Evolutionary conservation across 331 rosid genomes (phyloP), one percentile per base, ranked within the genome.

Genomic region (Ulmus americana): DNA sequence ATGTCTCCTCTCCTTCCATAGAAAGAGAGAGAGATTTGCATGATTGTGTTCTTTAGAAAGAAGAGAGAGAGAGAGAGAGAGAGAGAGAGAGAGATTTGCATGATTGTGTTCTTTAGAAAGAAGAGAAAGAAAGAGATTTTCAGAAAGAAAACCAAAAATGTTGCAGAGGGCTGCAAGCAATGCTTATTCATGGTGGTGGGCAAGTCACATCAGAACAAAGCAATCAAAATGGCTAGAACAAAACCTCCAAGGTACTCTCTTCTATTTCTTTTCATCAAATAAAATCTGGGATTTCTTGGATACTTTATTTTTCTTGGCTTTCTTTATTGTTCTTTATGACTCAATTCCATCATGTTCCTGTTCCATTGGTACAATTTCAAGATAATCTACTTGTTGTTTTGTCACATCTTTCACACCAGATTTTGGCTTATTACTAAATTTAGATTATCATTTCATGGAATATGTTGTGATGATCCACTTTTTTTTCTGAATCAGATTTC

Each of bases 151-250:
- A 14, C 13, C 22, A 74, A 67, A 54, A 1, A 95, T 95, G 99
- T 78, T 95, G 84, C 99, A 95, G 78, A 85, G 99, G 83, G 99
- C 97, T 10, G 99, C 99, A 59, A 94, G 95, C 84, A 90, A 87
- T 78, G 97, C 99, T 35, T 94, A 94, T 82, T 94, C 99, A 74
- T 95, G 99, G 99, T 95, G 99, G 99, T 90, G 96, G 97, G 97
- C 88, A 7, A 90, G 99, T 80, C 99, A 95, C 75, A 81, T 95
- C 84, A 78, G 99, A 72, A 95, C 99, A 61, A 95, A 95, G 80
- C 99, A 95, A 79, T 90, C 99, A 67, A 95, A 95, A 95, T 95
- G 99, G 99, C 82, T 90, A 76, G 99, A 95, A 47, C 96, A 87
- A 53, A 86, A 84, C 85, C 99, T 95, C 72, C 87, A 66, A 82